These are phyloP conservation scores for Sclerotinia subarctica DNA, from an alignment of 2,329 filamentous ascomycete species.

Conservation along the genomic window DNA sequence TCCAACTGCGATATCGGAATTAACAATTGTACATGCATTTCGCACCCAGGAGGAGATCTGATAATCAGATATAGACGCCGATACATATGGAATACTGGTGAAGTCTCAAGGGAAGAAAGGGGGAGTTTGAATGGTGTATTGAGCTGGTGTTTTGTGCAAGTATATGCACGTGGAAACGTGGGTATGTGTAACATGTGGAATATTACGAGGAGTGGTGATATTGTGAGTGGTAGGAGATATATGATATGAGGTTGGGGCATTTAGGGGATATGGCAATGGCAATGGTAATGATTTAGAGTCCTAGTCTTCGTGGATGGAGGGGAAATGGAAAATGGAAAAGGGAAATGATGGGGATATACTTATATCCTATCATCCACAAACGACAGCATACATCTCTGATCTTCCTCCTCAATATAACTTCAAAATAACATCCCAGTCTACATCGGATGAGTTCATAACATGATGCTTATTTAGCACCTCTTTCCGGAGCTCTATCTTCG, in stretches of 20 bases:
- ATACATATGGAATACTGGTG: not conserved
- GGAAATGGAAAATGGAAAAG: too few species aligned
- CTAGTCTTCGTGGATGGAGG: too few species aligned
- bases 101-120: too few species aligned
- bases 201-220: not conserved
- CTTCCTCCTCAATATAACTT: not conserved
- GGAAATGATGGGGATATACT: not conserved
- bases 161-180: not conserved
- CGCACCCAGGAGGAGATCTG: not conserved
- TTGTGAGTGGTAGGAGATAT: not conserved
- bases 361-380: not conserved
- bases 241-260: too few species aligned
- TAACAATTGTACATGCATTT: not conserved
- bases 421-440: not conserved
- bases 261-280: not conserved
- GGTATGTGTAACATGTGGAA: not conserved
- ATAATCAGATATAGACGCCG: not conserved
- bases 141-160: not conserved
- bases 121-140: not conserved
- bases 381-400: not conserved
- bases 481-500: not conserved
- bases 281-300: too few species aligned
- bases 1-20: not conserved
- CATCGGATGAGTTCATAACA: not conserved
- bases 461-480: constrained; percentile 1